Conservation (phyloP, 2,329 filamentous ascomycete species). For the Phialemoniopsis sp. region DNA sequence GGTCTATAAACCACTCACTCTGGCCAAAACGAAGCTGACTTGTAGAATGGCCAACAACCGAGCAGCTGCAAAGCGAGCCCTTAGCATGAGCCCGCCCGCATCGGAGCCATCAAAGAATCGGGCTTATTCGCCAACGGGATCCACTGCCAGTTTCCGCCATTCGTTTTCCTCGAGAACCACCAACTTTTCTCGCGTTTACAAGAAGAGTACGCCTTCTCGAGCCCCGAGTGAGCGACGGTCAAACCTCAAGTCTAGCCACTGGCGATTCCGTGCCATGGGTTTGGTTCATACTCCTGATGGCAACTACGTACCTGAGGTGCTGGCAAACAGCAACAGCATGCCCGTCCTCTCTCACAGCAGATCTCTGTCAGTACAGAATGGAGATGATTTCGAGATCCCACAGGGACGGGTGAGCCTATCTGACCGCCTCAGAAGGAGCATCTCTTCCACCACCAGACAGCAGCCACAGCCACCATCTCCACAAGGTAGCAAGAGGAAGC, state of each 20-base stretch:
- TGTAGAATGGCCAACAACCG: slow-evolving; percentile 7
- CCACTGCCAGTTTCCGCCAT: slow-evolving; percentile 11
- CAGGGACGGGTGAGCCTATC: too few species aligned
- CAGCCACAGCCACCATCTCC: not conserved
- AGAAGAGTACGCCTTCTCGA: slow-evolving; percentile 1
- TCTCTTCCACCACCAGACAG: not conserved
- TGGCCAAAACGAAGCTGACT: slow-evolving; percentile 6
- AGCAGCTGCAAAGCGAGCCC: not conserved
- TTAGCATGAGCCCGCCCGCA: too few species aligned
- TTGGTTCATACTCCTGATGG: slow-evolving; percentile 17
- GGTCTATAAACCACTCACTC: slow-evolving; percentile 5
- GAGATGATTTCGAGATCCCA: too few species aligned
- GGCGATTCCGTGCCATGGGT: slow-evolving; percentile 44
- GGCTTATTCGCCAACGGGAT: slow-evolving; percentile 10
- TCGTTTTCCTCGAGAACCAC: slow-evolving; percentile 11
- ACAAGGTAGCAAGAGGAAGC: slow-evolving; percentile 25
- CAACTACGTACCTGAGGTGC: slow-evolving; percentile 37
- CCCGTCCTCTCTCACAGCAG: not conserved
- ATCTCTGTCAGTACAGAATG: too few species aligned
- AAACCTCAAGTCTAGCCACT: slow-evolving; percentile 17
- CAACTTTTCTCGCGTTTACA: slow-evolving; percentile 13
- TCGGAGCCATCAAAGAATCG: too few species aligned
- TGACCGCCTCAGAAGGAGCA: not conserved
- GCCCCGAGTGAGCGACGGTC: slow-evolving; percentile 13
- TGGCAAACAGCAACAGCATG: slow-evolving; percentile 17